Percentiles rank a stretch among this genome's conserved stretches.
Evolutionary conservation across 108 stramenopile genomes (phyloP).

Genomic region (Aureococcus anophagefferens): DNA sequence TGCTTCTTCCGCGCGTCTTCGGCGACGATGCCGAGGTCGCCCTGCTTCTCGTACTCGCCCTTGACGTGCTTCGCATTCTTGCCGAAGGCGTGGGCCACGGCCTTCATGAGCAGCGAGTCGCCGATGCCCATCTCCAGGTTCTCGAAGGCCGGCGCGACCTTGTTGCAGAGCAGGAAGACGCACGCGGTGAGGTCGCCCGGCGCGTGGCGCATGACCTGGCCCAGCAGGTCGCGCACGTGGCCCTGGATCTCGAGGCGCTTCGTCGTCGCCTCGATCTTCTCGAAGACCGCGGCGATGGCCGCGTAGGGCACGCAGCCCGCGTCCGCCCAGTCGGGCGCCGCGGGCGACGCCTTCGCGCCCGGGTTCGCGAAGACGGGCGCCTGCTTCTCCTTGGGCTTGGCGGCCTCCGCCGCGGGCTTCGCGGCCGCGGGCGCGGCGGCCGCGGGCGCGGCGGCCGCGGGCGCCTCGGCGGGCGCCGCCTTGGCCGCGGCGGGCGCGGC

Average conservation of each 20-base stretch:
- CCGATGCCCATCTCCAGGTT: constrained; percentile 95
- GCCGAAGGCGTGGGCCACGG: constrained; percentile 75
- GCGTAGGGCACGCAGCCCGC: constrained; percentile 47
- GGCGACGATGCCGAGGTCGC: constrained; percentile 91
- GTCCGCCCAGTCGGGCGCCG: neutral
- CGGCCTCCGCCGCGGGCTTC: no score
- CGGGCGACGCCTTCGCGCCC: no score
- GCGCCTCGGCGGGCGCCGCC: no score
- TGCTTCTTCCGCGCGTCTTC: constrained; percentile 66
- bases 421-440: no score
- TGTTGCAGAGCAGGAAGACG: constrained; percentile 73
- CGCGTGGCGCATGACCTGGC: constrained; percentile 33
- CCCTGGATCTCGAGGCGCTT: constrained; percentile 80
- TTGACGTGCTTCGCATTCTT: constrained; percentile 59
- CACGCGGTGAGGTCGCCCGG: constrained; percentile 60
- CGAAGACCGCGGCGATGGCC: constrained; percentile 57
- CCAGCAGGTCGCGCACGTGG: constrained; percentile 57
- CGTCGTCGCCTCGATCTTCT: constrained; percentile 60
- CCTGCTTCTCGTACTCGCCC: constrained; percentile 63
- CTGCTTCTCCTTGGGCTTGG: no score
- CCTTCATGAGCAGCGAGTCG: constrained; percentile 84
- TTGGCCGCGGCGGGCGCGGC: no score
- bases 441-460: no score
- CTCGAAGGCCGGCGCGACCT: constrained; percentile 85
- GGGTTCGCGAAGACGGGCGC: no score